These are phyloP conservation scores for Euphrasia confusa DNA, from an alignment of 257 asterid species.

Conservation along the genomic window DNA sequence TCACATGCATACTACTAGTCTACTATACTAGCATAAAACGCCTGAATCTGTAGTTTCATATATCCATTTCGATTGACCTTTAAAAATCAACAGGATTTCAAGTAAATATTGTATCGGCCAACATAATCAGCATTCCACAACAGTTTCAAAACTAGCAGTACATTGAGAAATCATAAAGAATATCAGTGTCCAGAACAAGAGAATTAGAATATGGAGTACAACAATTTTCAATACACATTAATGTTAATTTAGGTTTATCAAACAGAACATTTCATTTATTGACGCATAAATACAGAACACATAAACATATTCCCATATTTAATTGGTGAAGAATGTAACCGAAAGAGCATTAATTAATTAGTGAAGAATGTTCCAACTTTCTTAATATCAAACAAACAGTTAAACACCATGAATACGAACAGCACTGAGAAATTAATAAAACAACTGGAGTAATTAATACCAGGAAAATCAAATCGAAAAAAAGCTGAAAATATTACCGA, in stretches of 20 bases:
- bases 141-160: slow-evolving; percentile 5
- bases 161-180: no score
- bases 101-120: background rate
- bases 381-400: background rate
- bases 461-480: background rate
- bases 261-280: no score
- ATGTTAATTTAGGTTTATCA: no score
- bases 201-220: no score
- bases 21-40: slow-evolving; percentile 13
- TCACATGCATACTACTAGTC: slow-evolving; percentile 11
- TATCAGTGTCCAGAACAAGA: background rate
- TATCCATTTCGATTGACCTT: slow-evolving; percentile 7
- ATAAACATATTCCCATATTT: no score
- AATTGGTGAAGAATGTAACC: background rate
- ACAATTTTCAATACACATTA: no score
- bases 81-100: slow-evolving; percentile 3
- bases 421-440: background rate
- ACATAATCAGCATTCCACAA: slow-evolving; percentile 9
- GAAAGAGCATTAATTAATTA: background rate
- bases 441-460: background rate
- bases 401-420: background rate
- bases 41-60: background rate
- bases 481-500: slow-evolving; percentile 46
- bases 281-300: no score
- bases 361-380: background rate